Conservation (phyloP, 2,329 filamentous ascomycete species). For the Sclerotinia glacialis region DNA sequence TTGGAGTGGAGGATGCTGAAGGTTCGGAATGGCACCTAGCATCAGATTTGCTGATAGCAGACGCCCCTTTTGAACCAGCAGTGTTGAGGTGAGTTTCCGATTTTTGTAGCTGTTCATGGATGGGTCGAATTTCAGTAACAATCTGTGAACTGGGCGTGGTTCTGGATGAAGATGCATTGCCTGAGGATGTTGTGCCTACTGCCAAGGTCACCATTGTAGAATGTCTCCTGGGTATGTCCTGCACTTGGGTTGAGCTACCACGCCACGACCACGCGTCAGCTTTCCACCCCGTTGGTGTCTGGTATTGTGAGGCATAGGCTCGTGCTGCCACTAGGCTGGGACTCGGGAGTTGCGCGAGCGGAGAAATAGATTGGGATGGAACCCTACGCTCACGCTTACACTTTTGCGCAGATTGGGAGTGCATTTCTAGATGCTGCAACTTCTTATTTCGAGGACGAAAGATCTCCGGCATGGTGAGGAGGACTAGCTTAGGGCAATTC, state of each 20-base stretch:
- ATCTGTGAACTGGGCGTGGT: not conserved
- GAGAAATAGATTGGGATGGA: slow-evolving; percentile 5
- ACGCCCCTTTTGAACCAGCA: not conserved
- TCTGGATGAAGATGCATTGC: not conserved
- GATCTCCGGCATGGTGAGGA: not conserved
- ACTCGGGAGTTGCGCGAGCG: slow-evolving; percentile 27
- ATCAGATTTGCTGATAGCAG: not conserved
- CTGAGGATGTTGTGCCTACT: not conserved
- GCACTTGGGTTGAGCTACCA: slow-evolving; percentile 27
- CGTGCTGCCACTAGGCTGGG: slow-evolving; percentile 34
- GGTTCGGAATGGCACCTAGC: not conserved
- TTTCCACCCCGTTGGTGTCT: slow-evolving; percentile 24
- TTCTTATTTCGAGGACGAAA: not conserved
- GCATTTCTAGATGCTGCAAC: not conserved
- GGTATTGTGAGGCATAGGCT: slow-evolving; percentile 30
- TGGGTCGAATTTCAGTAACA: not conserved
- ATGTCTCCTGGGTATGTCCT: slow-evolving; percentile 29
- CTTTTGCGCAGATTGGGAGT: not conserved
- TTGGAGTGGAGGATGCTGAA: not conserved
- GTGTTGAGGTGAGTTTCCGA: not conserved
- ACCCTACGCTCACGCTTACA: not conserved
- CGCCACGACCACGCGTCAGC: slow-evolving; percentile 24
- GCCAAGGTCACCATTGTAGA: slow-evolving; percentile 17
- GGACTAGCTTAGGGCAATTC: not conserved
- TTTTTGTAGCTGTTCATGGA: not conserved